Base-by-base conservation (phyloP, 1,139 yeast genomes). In the Eremothecium coryli region DNA sequence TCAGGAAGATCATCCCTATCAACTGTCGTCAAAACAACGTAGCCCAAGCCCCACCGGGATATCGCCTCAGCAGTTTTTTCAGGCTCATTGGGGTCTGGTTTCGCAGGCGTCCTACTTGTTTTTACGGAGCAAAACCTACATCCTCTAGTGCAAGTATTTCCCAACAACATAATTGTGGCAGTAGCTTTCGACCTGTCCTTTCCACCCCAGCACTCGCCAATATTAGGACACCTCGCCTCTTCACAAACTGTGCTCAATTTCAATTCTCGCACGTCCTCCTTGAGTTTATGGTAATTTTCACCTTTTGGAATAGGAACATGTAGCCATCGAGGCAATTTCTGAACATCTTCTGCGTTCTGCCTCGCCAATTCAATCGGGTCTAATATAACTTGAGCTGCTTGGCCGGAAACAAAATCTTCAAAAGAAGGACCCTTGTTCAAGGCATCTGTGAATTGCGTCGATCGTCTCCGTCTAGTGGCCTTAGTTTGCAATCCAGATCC, bases 201-300 rank as follows among this genome's bases (percentile, higher is more conserved):
- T 22, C 98, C 98, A 36, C 98, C 97, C 99, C 99, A 93, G 62
- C 99, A 93, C 59, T 93, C 99, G 34, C 97, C 96, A 41, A 93
- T 93, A 57, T 93, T 93, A 13, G 99, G 99, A 62, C 99, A 93
- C 53, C 90, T 79, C 7, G 98, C 98, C 54, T 90, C 98, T 58
- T 90, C 97, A 62, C 99, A 93, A 20, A 93, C 99, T 0, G 98
- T 88, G 26, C 95, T 82, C 37, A 93, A 66, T 44, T 85, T 85
- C 42, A 93, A 65, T 42, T 93, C 96, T 42, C 88, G 70, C 26
- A 93, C 80, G 54, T 93, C 99, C 30, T 76, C 71, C 54, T 88
- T 86, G 47, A 93, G 68, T 48, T 74, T 78, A 50, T 77, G 77
- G 60, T 73, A 90, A 30, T 82, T 78, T 45, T 75, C 70, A 31